phyloP scores from a whole-genome alignment of 345 rosid genomes.

The Populus davidiana region DNA sequence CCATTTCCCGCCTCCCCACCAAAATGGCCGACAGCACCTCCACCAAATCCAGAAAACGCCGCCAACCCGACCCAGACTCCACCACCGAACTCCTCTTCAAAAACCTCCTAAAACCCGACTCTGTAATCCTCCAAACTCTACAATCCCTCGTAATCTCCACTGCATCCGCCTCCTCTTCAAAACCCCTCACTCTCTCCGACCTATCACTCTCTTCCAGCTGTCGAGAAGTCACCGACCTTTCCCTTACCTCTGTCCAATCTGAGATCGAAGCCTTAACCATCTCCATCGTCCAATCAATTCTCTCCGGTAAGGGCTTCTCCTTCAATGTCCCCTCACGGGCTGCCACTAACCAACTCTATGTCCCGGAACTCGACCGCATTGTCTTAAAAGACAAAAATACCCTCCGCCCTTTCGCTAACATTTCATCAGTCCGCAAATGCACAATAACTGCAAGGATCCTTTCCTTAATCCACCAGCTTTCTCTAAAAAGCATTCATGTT shows the following conservation, averaged over 20 bases:
- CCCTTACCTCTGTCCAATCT: conserved; percentile 79
- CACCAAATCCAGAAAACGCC: conserved; percentile 57
- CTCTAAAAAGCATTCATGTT: conserved; percentile 78
- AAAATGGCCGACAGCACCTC: conserved; percentile 15
- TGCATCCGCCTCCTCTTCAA: conserved; percentile 42
- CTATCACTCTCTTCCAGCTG: conserved; percentile 67
- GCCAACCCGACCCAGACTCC: conserved; percentile 48
- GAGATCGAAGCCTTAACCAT: conserved; percentile 67
- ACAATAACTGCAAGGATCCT: conserved; percentile 84
- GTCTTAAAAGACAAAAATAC: conserved; percentile 91
- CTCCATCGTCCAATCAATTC: conserved; percentile 68
- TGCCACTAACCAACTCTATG: conserved; percentile 89
- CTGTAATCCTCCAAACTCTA: conserved; percentile 50
- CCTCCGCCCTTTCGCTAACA: conserved; percentile 79
- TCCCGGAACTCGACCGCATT: conserved; percentile 98
- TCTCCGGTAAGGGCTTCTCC: conserved; percentile 83
- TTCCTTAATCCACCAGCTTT: conserved; percentile 86
- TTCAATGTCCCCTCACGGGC: conserved; percentile 93
- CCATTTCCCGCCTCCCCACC: conserved; percentile 1
- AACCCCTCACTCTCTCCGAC: conserved; percentile 73
- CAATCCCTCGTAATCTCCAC: conserved; percentile 35
- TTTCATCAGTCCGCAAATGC: conserved; percentile 79
- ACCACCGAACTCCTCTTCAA: conserved; percentile 64
- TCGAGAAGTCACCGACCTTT: conserved; percentile 85
- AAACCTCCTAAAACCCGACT: conserved; percentile 58